A percentile compares a stretch with the other conserved stretches of the same genome.
These are phyloP conservation scores for Drosera spatulata DNA, from an alignment of 179 eudicot genomes.

Conservation along the genomic window DNA sequence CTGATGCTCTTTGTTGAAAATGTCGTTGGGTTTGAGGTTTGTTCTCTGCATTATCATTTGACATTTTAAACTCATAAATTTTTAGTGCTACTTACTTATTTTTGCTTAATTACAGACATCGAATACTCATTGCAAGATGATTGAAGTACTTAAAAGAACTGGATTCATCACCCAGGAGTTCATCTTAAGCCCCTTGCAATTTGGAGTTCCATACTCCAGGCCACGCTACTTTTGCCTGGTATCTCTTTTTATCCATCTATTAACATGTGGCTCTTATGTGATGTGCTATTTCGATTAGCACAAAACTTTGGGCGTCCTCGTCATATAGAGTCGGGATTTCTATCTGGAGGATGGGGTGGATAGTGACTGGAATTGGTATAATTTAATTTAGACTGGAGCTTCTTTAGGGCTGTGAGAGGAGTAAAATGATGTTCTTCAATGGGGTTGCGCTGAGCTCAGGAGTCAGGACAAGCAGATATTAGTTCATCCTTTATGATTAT, in stretches of 20 bases:
- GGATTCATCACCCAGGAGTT: constrained; percentile 82
- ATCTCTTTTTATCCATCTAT: constrained; percentile 11
- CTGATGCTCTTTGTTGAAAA: constrained; percentile 86
- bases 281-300: no score
- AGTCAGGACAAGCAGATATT: no score
- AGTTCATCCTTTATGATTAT: no score
- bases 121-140: constrained; percentile 73
- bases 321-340: no score
- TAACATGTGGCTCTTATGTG: neutral
- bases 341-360: no score
- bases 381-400: no score
- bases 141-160: constrained; percentile 46
- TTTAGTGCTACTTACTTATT: neutral
- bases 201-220: constrained; percentile 87
- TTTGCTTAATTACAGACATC: constrained; percentile 50
- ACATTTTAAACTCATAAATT: neutral
- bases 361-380: no score
- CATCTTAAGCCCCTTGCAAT: constrained; percentile 87
- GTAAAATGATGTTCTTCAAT: no score
- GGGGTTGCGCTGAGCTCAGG: no score
- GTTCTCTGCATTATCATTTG: constrained; percentile 4
- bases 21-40: constrained; percentile 96
- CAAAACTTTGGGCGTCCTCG: no score
- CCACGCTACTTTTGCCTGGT: constrained; percentile 99
- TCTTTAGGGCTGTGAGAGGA: no score